Evolutionary conservation across 306 rosid genomes (phyloP).

Genomic region (Pyrus bretschneideri): DNA sequence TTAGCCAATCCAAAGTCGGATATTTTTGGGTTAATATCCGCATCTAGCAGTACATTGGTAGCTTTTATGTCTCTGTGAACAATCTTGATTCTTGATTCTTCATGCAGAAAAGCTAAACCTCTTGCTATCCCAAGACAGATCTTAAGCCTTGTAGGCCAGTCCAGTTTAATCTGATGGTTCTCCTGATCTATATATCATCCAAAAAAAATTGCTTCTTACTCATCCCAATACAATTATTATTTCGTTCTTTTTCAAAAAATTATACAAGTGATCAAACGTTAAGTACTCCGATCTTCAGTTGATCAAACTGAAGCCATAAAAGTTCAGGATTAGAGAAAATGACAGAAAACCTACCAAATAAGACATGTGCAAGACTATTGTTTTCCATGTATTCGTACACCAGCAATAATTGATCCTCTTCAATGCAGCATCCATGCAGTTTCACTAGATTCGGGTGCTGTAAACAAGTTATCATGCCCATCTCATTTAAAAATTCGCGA

Average conservation of each 20-base stretch:
- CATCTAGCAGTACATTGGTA: slow-evolving; percentile 51
- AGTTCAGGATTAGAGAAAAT: not conserved
- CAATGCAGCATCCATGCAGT: slow-evolving; percentile 62
- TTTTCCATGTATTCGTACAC: slow-evolving; percentile 72
- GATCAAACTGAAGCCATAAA: not conserved
- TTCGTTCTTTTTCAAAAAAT: no score
- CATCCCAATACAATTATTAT: no score
- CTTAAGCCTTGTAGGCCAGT: slow-evolving; percentile 48
- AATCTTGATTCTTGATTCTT: slow-evolving; percentile 53
- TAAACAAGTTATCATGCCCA: slow-evolving; percentile 53
- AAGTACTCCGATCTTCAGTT: not conserved
- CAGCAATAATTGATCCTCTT: slow-evolving; percentile 49
- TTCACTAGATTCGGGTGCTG: slow-evolving; percentile 76
- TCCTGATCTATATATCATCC: slow-evolving; percentile 23
- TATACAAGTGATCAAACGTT: not conserved
- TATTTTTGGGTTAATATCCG: slow-evolving; percentile 47
- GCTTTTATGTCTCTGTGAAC: slow-evolving; percentile 69
- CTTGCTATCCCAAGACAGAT: slow-evolving; percentile 57
- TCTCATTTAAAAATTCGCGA: slow-evolving; percentile 65
- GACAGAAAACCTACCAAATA: slow-evolving; percentile 33
- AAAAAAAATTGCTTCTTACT: not conserved
- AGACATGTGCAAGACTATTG: slow-evolving; percentile 52
- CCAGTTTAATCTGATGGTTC: slow-evolving; percentile 19
- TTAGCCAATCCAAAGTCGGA: slow-evolving; percentile 63
- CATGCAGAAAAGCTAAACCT: slow-evolving; percentile 61